Conservation (phyloP, 148 eudicot species). For the Cornus kousa region DNA sequence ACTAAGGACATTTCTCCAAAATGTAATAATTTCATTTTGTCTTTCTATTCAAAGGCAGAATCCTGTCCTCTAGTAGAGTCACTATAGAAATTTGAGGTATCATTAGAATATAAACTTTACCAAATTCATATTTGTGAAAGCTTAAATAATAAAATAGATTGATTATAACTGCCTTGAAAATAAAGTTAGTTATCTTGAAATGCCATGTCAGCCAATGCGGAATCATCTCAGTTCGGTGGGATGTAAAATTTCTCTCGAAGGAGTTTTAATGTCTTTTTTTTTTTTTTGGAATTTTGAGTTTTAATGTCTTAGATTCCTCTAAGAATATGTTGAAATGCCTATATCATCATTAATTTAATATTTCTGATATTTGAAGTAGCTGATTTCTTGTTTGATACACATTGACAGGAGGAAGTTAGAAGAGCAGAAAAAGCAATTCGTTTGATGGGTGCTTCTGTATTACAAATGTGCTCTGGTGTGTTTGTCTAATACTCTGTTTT, state of each 20-base stretch:
- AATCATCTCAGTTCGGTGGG: not conserved
- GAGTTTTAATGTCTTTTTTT: not conserved
- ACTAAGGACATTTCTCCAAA: not conserved
- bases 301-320: not conserved
- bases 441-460: constrained; percentile 84
- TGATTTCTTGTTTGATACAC: constrained; percentile 11
- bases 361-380: not conserved
- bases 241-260: not conserved
- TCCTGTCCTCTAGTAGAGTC: not conserved
- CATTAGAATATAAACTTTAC: not conserved
- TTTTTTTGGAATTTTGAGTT: not conserved
- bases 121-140: not conserved
- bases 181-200: not conserved
- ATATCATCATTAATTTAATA: not conserved
- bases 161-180: not conserved
- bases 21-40: not conserved
- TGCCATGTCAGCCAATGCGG: not conserved
- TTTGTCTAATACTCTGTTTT: not conserved
- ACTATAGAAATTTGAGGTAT: not conserved
- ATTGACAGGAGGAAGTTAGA: constrained; percentile 65
- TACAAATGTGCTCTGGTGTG: constrained; percentile 67
- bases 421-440: constrained; percentile 71
- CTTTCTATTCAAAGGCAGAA: not conserved
- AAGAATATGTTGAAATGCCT: not conserved
- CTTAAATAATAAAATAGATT: not conserved